Evolutionary conservation across 257 asterid genomes (phyloP).

Genomic region (Lantana camara): DNA sequence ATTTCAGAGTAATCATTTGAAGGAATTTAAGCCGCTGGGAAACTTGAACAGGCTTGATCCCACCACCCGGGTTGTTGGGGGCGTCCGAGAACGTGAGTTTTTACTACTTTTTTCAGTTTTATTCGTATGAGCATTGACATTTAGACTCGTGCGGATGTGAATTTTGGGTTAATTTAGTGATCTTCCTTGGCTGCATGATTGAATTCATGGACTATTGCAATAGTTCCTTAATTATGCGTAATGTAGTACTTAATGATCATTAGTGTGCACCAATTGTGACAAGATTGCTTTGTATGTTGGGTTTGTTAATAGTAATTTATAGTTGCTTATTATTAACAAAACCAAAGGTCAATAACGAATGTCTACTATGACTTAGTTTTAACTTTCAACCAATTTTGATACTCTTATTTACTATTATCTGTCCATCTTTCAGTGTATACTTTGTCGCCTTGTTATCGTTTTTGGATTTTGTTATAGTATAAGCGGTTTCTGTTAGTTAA

Average conservation of each 20-base stretch:
- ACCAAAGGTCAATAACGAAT: not conserved
- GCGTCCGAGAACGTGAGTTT: slow-evolving; percentile 77
- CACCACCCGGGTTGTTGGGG: slow-evolving; percentile 57
- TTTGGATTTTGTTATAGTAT: not conserved
- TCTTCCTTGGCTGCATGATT: slow-evolving; percentile 5
- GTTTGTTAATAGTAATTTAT: not conserved
- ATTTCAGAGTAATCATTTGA: slow-evolving; percentile 26
- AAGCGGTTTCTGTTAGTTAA: not conserved
- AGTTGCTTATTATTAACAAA: not conserved
- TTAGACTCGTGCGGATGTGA: not conserved
- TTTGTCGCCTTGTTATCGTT: not conserved
- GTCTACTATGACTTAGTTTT: not conserved
- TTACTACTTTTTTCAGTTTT: not conserved
- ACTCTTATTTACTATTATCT: not conserved
- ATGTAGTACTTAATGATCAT: not conserved
- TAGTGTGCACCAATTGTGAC: not conserved
- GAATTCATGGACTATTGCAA: not conserved
- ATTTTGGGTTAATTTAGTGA: slow-evolving; percentile 2
- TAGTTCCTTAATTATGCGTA: not conserved
- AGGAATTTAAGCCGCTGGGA: slow-evolving; percentile 41
- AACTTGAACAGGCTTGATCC: slow-evolving; percentile 81
- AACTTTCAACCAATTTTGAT: not conserved
- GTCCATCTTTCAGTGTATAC: too few relatives aligned
- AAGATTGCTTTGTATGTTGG: not conserved
- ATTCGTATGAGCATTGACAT: not conserved